A percentile compares a stretch with the other conserved stretches of the same genome.
phyloP scores from a whole-genome alignment of 2,329 filamentous ascomycete genomes.

The Fonsecaea multimorphosa region DNA sequence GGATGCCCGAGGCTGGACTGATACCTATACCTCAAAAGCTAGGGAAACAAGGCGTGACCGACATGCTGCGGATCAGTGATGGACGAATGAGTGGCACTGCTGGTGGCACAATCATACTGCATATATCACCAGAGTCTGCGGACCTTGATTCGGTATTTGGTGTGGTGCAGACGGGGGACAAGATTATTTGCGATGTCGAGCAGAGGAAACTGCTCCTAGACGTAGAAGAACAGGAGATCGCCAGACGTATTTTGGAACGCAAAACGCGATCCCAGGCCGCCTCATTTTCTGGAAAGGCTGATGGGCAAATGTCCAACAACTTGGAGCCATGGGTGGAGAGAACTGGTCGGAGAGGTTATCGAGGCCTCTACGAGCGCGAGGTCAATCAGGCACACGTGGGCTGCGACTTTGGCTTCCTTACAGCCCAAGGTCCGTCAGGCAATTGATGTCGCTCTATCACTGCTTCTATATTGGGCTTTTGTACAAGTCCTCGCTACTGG shows the following conservation, averaged over 20 bases:
- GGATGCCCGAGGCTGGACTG: slow-evolving; percentile 60
- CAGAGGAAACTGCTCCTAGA: slow-evolving; percentile 51
- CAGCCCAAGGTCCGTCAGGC: slow-evolving; percentile 23
- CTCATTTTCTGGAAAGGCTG: not conserved
- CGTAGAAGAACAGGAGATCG: slow-evolving; percentile 51
- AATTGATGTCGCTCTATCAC: not conserved
- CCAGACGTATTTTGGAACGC: slow-evolving; percentile 45
- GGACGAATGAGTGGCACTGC: slow-evolving; percentile 63
- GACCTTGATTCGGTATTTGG: slow-evolving; percentile 57
- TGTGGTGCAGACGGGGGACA: slow-evolving; percentile 56
- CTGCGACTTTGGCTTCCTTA: slow-evolving; percentile 46
- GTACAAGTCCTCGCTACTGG: not conserved
- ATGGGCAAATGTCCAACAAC: not conserved
- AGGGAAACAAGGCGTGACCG: slow-evolving; percentile 53
- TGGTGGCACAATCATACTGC: slow-evolving; percentile 61
- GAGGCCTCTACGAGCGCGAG: slow-evolving; percentile 50
- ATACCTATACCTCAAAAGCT: slow-evolving; percentile 60
- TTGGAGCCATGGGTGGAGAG: slow-evolving; percentile 38
- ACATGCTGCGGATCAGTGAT: slow-evolving; percentile 62
- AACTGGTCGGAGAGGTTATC: slow-evolving; percentile 46
- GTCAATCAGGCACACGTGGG: slow-evolving; percentile 53
- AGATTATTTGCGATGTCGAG: slow-evolving; percentile 55
- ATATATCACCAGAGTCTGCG: slow-evolving; percentile 60
- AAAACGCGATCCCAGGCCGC: slow-evolving; percentile 9
- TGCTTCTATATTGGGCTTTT: not conserved